phyloP scores from a whole-genome alignment of 331 rosid genomes.

The Acacia concinna region DNA sequence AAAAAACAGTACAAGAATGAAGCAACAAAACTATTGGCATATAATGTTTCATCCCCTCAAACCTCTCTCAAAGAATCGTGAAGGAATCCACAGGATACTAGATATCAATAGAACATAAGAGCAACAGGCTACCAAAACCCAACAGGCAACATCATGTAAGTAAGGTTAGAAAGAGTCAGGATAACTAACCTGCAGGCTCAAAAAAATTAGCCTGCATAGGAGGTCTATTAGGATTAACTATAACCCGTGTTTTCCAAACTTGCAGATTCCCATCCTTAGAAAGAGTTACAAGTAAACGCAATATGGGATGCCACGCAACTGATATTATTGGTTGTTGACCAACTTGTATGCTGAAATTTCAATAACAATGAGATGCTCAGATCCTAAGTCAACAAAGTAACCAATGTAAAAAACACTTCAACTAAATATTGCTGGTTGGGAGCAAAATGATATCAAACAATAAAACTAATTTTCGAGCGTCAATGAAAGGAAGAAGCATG shows the following conservation, averaged over 20 bases:
- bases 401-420: slow-evolving; percentile 24
- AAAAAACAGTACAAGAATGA: slow-evolving; percentile 21
- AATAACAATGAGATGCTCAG: slow-evolving; percentile 28
- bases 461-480: background rate
- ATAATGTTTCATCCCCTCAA: slow-evolving; percentile 12
- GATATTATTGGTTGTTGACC: slow-evolving; percentile 92
- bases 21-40: slow-evolving; percentile 9
- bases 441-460: slow-evolving; percentile 29
- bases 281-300: slow-evolving; percentile 84
- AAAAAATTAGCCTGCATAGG: slow-evolving; percentile 87
- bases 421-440: background rate
- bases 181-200: slow-evolving; percentile 84
- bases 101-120: slow-evolving; percentile 11
- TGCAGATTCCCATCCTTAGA: slow-evolving; percentile 90
- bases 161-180: slow-evolving; percentile 24
- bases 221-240: slow-evolving; percentile 76
- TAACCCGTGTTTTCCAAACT: slow-evolving; percentile 91
- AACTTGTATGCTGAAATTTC: slow-evolving; percentile 84
- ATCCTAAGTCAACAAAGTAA: slow-evolving; percentile 26
- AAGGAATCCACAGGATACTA: slow-evolving; percentile 1
- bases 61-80: background rate
- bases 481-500: background rate
- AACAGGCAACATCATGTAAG: slow-evolving; percentile 22
- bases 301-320: slow-evolving; percentile 85
- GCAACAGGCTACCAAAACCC: slow-evolving; percentile 11